Base-by-base conservation (phyloP, 2,329 filamentous ascomycete species). In the Boeremia lycopersici region DNA sequence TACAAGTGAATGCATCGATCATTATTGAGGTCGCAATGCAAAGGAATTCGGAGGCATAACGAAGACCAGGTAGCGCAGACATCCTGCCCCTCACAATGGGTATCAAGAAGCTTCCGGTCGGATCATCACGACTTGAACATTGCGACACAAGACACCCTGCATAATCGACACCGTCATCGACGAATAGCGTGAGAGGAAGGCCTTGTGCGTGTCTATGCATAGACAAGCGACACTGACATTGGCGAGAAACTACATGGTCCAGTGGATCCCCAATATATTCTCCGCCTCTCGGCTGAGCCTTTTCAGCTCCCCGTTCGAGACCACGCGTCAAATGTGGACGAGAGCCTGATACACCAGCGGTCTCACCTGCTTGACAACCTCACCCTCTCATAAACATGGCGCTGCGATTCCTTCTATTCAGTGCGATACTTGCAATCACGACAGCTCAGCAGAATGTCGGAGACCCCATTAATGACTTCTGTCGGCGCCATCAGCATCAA, bases 401-500 rank as follows among this genome's bases (percentile, higher is more conserved):
- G 8, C 17, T 48, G 38, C 39, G 43, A 9, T 28, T 44, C 33
- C 33, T 52, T 23, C n/a, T 43, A 13, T 30, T 15, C 33, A 40
- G 17, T 23, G 35, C 46, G 12, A 40, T 28, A 35, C 40, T 29
- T 76, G 79, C 61, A 80, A 81, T 53, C 65, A 60, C 17, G 79
- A 72, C 8, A 5, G 43, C 38, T 39, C 46, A 51, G 35, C 43
- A 53, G 25, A 49, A 53, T 29, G 36, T 43, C 26, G 38, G 49
- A 28, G 56, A 64, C 35, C 63, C 63, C 2, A 45, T 62, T 25
- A 46, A 59, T 7, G 45, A 61, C 34, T 65, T 65, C 34, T 65
- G 63, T 45, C 57, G 61, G 9, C 57, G 59, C 19, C 56, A 59
- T 64, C 80, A 79, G 26, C 84, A 87, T 63, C 84, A 86, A 68